These are phyloP conservation scores for Amauroascus verrucosus DNA, from an alignment of 2,329 filamentous ascomycete genomes.

Conservation along the genomic window DNA sequence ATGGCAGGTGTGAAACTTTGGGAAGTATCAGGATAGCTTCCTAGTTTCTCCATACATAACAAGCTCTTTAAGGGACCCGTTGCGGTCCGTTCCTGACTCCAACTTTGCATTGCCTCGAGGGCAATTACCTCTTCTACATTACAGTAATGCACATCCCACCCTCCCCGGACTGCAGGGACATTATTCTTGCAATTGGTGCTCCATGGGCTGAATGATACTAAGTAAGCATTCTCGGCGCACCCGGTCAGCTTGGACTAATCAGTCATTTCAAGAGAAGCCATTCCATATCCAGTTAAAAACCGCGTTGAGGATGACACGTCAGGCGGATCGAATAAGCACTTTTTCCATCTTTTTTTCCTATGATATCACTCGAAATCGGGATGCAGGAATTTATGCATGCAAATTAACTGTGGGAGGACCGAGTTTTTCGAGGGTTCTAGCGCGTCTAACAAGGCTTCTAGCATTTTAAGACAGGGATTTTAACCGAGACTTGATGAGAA, in stretches of 20 bases:
- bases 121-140: background rate
- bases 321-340: slow-evolving; percentile 6
- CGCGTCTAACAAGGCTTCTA: slow-evolving; percentile 4
- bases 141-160: background rate
- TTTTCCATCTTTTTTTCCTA: background rate
- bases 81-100: background rate
- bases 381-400: background rate
- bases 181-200: slow-evolving; percentile 1
- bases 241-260: background rate
- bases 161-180: slow-evolving; percentile 3
- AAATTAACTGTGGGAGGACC: background rate
- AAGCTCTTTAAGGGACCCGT: too few species aligned
- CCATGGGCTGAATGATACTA: background rate
- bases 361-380: slow-evolving; percentile 6
- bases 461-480: slow-evolving; percentile 3
- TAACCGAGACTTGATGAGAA: background rate
- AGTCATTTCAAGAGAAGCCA: background rate
- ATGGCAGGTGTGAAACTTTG: background rate
- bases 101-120: background rate
- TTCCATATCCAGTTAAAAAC: background rate
- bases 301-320: slow-evolving; percentile 6
- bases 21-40: too few species aligned
- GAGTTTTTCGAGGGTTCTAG: slow-evolving; percentile 1
- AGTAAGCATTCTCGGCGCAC: background rate
- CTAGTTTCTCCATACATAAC: too few species aligned